Conservation (phyloP, 2,329 filamentous ascomycete genomes). For the Amauroascus verrucosus region DNA sequence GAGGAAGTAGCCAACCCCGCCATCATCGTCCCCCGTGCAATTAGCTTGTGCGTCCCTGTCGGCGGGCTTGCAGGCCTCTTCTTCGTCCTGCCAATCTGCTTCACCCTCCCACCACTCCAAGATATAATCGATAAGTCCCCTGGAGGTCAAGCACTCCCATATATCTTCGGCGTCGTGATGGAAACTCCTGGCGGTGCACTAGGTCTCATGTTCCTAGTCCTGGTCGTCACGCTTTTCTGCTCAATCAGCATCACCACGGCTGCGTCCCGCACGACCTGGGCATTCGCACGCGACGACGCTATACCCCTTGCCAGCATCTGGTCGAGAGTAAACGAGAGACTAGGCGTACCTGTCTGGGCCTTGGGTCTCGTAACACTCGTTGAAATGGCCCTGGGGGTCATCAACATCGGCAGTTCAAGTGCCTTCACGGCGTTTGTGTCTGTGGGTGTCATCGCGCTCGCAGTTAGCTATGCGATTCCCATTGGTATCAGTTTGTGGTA, state of each 20-base stretch:
- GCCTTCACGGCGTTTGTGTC: slow-evolving; percentile 44
- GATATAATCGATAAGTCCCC: slow-evolving; percentile 37
- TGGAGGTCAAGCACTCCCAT: slow-evolving; percentile 41
- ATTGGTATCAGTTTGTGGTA: slow-evolving; percentile 34
- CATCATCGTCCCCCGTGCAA: slow-evolving; percentile 43
- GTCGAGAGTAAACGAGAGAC: slow-evolving; percentile 26
- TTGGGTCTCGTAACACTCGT: slow-evolving; percentile 37
- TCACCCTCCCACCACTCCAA: slow-evolving; percentile 13
- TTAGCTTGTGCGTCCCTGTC: slow-evolving; percentile 30
- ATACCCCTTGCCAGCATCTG: slow-evolving; percentile 34
- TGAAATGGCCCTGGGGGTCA: slow-evolving; percentile 42
- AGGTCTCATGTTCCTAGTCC: slow-evolving; percentile 36
- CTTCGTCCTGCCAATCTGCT: slow-evolving; percentile 15
- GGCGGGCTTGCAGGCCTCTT: slow-evolving; percentile 46
- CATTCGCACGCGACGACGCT: slow-evolving; percentile 38
- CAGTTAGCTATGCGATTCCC: slow-evolving; percentile 47
- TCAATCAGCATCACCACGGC: slow-evolving; percentile 45
- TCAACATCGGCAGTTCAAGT: slow-evolving; percentile 40
- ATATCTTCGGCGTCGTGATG: slow-evolving; percentile 33
- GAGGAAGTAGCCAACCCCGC: slow-evolving; percentile 49
- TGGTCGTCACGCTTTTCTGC: slow-evolving; percentile 41
- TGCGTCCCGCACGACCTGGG: slow-evolving; percentile 40
- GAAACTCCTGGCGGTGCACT: slow-evolving; percentile 8
- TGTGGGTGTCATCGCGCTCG: slow-evolving; percentile 48
- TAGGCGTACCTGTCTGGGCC: slow-evolving; percentile 35